These are phyloP conservation scores for Trichosporon inkin DNA, from an alignment of 1,284 basidiomycete genomes.

Conservation along the genomic window DNA sequence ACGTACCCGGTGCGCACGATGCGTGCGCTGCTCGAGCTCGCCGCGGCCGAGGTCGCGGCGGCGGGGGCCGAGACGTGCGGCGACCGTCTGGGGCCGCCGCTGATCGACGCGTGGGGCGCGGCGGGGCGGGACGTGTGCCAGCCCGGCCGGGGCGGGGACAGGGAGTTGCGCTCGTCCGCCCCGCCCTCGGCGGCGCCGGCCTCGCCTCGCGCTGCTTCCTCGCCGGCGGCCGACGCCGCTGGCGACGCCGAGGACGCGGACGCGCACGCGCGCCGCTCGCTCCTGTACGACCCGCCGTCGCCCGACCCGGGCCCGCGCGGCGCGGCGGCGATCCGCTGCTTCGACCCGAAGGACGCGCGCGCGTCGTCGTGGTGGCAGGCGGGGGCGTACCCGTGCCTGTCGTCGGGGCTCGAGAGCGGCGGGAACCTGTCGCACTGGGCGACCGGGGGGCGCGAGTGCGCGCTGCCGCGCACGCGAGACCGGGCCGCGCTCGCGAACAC, in stretches of 20 bases:
- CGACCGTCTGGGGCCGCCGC: slow-evolving; percentile 31
- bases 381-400: not conserved
- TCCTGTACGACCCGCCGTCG: slow-evolving; percentile 26
- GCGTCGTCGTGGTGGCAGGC: not conserved
- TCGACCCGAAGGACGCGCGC: not conserved
- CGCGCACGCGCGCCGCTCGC: slow-evolving; percentile 24
- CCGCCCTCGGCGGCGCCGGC: not conserved
- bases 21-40: slow-evolving; percentile 34
- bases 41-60: slow-evolving; percentile 36
- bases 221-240: no score
- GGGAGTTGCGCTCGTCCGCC: not conserved
- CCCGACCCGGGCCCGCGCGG: no score
- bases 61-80: slow-evolving; percentile 37
- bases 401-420: not conserved
- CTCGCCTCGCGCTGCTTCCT: not conserved
- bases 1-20: slow-evolving; percentile 35
- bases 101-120: slow-evolving; percentile 24
- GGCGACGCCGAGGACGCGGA: no score
- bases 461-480: not conserved
- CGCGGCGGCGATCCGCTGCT: not conserved
- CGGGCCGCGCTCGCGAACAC: not conserved
- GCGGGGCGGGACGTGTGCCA: not conserved
- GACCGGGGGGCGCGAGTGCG: not conserved
- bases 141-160: no score
- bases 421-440: not conserved